Percentiles rank a stretch among this genome's conserved stretches.
Evolutionary conservation across 1,284 basidiomycete species (phyloP).

Genomic region (Paramarasmius palmivorus): DNA sequence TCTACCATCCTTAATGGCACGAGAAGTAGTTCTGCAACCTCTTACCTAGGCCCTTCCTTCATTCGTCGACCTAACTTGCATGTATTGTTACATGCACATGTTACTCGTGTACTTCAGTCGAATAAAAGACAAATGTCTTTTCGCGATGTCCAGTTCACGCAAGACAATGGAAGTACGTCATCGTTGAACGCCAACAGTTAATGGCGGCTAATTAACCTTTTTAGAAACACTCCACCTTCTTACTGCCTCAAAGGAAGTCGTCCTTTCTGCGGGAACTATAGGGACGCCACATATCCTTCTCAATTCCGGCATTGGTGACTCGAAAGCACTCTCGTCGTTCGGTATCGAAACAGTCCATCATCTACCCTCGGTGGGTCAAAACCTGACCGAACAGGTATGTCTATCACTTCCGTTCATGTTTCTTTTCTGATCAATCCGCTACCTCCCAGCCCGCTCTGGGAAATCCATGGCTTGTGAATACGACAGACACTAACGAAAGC

Average conservation of each 20-base stretch:
- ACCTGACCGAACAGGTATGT: slow-evolving; percentile 40
- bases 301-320: slow-evolving; percentile 34
- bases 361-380: slow-evolving; percentile 33
- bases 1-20: slow-evolving; percentile 23
- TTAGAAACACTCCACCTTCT: slow-evolving; percentile 3
- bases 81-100: slow-evolving; percentile 19
- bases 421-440: too few relatives aligned
- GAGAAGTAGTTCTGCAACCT: slow-evolving; percentile 27
- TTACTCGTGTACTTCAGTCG: slow-evolving; percentile 16
- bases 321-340: slow-evolving; percentile 21
- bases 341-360: slow-evolving; percentile 26
- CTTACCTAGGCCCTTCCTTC: slow-evolving; percentile 34
- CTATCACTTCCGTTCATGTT: too few relatives aligned
- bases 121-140: slow-evolving; percentile 1
- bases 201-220: neutral
- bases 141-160: slow-evolving; percentile 13
- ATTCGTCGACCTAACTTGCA: slow-evolving; percentile 19
- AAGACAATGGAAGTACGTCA: slow-evolving; percentile 23
- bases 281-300: slow-evolving; percentile 32
- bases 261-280: slow-evolving; percentile 26
- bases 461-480: slow-evolving; percentile 23
- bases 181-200: too few relatives aligned
- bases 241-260: slow-evolving; percentile 23
- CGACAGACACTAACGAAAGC: slow-evolving; percentile 23
- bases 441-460: slow-evolving; percentile 26